Evolutionary conservation across 768 basidiomycete species (phyloP).

Genomic region (Pluteus cervinus): DNA sequence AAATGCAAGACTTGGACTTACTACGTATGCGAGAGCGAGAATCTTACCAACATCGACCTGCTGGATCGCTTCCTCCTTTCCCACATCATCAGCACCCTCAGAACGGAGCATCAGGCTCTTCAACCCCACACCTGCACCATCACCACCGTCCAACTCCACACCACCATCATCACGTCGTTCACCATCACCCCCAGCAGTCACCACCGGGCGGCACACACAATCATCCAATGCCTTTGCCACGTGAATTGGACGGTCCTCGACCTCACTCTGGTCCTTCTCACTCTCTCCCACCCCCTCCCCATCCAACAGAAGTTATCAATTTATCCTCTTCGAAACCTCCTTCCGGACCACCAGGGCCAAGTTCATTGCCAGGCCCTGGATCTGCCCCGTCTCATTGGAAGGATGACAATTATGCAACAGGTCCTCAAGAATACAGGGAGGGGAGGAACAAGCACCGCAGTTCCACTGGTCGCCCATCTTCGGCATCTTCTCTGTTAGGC

Average conservation of each 20-base stretch:
- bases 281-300: no score
- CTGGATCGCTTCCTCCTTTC: conserved; percentile 13
- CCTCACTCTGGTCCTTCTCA: conserved; percentile 28
- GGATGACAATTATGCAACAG: conserved; percentile 2
- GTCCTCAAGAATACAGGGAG: background rate
- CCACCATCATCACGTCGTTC: conserved; percentile 49
- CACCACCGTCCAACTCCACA: conserved; percentile 35
- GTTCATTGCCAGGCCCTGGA: conserved; percentile 18
- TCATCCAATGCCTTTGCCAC: conserved; percentile 27
- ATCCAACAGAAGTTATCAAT: conserved; percentile 49
- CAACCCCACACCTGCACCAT: conserved; percentile 18
- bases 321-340: conserved; percentile 33
- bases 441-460: conserved; percentile 13
- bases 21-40: conserved; percentile 25
- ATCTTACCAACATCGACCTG: conserved; percentile 27
- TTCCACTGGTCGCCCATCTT: conserved; percentile 21
- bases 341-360: conserved; percentile 35
- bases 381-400: conserved; percentile 15
- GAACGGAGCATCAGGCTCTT: no score
- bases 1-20: conserved; percentile 15
- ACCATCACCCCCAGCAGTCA: conserved; percentile 29
- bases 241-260: conserved; percentile 28
- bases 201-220: conserved; percentile 19
- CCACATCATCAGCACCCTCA: conserved; percentile 28
- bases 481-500: conserved; percentile 26